Base-by-base conservation (phyloP, 768 basidiomycete genomes). In the Cystobasidiopsis lactophilus region DNA sequence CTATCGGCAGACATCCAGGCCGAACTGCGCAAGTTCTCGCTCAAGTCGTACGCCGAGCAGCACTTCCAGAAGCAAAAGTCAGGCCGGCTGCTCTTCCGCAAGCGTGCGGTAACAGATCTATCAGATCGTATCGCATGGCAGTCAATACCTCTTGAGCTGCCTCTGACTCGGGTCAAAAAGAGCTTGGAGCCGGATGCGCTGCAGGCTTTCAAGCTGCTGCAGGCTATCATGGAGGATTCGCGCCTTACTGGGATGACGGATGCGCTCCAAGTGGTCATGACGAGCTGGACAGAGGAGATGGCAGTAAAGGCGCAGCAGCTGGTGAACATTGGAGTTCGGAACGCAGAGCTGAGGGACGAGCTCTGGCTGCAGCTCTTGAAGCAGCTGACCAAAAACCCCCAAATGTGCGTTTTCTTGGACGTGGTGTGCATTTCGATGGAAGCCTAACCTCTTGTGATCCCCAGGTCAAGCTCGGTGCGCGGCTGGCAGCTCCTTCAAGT, bases 401-500 rank as follows among this genome's bases (percentile, higher is more conserved):
- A 73, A 65, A 69, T 78, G 78, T 85, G 62, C 60, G 82, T 75
- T 2, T 16, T 33, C 11, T 33, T 21, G 45, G 52, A 19, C 24
- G 21, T 3, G 24, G 30, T n/a, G 33, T 55, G 37, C 27, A 21
- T 47, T 30, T 21, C 7, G 16, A 40, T 43, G 41, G n/a, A n/a
- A 7, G 33, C 33, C 33, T 35, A 16, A 35, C 23, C 45, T 21
- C 46, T n/a, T n/a, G n/a, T n/a, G n/a, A 7, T 11, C 57, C 46
- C 18, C 58, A 86, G 84, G 19, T 82, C 86, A 62, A 81, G 84
- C 62, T 64, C 77, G 30, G 85, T 93, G 69, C 80, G 79, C 62
- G 89, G 88, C 24, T 93, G 86, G 82, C 89, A 93, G 62, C 70
- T 93, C 45, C 69, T 91, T 40, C 91, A 85, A 63, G 85, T 95